Evolutionary conservation across 306 rosid genomes (phyloP), one percentile per base, ranked within the genome.

Genomic region (Cucumis cinereus): DNA sequence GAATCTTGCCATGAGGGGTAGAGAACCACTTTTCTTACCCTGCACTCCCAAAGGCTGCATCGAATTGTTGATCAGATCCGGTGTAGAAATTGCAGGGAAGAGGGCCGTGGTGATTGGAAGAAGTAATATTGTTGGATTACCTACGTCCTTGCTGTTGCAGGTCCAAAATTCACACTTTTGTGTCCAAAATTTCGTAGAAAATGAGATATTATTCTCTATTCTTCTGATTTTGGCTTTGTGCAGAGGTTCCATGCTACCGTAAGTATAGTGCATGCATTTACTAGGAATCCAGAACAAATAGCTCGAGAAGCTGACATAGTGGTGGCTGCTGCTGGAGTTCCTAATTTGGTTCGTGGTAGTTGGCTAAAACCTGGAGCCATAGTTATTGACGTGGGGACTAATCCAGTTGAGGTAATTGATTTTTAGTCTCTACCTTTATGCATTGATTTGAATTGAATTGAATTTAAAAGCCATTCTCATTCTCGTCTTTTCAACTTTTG

Each of bases 161-260:
- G 98, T 93, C 77, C 76, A 16, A 9, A 36, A 1, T 13, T 30
- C 35, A 30, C 7, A 74, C 71, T 20, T 67, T 63, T 28, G 15
- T 38, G 28, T 16, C 6, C 40, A 62, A 49, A 70, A 12, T 69
- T 52, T 47, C 75, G 4, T 14, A 12, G 57, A 23, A 49, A 49
- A 50, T 50, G 55, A 45, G 5, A 45, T 45, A 45, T 69, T 36
- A 45, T 69, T 38, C 26, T 36, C 17, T 10, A 20, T n/a, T 47
- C 10, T 70, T 45, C 16, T 45, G 52, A 5, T 45, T 50, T 50
- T 17, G 24, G 19, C 30, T 50, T 28, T 52, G 1, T 72, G 76
- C 90, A 93, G 98, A 91, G 98, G 84, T 88, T 91, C 86, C 94
- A 91, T 79, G 98, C 97, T 8, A 90, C 94, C 49, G 98, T 93